Conservation (phyloP, 2,329 filamentous ascomycete species). For the Sclerotinia sclerotiorum region DNA sequence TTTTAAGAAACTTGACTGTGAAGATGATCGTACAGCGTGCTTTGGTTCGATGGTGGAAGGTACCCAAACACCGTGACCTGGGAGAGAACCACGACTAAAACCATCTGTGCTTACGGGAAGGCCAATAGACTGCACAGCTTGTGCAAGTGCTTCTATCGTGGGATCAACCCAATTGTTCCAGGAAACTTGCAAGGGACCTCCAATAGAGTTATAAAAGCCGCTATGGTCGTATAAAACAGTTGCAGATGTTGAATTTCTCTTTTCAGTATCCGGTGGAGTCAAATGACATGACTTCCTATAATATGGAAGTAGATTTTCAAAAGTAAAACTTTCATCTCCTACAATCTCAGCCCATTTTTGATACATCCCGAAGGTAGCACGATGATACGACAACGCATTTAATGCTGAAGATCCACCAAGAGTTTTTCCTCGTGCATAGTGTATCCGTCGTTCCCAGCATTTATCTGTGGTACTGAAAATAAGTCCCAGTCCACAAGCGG, state of each 20-base stretch:
- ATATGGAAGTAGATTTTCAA: slow-evolving; percentile 49
- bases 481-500: slow-evolving; percentile 28
- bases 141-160: slow-evolving; percentile 23
- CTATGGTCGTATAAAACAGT: slow-evolving; percentile 29
- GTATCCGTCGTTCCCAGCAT: slow-evolving; percentile 27
- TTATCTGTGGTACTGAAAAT: slow-evolving; percentile 23
- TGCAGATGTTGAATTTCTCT: slow-evolving; percentile 21
- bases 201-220: slow-evolving; percentile 36
- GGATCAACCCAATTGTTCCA: slow-evolving; percentile 42
- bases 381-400: slow-evolving; percentile 14
- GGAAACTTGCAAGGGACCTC: slow-evolving; percentile 45
- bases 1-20: slow-evolving; percentile 16
- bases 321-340: slow-evolving; percentile 48
- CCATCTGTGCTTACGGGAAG: slow-evolving; percentile 24
- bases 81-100: slow-evolving; percentile 31
- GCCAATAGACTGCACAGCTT: slow-evolving; percentile 26
- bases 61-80: slow-evolving; percentile 23
- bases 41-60: slow-evolving; percentile 26
- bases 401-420: slow-evolving; percentile 40
- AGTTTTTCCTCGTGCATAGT: slow-evolving; percentile 39
- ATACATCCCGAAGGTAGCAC: slow-evolving; percentile 28
- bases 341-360: slow-evolving; percentile 48
- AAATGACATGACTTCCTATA: slow-evolving; percentile 41
- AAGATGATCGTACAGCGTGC: slow-evolving; percentile 27
- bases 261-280: slow-evolving; percentile 33